phyloP scores from a whole-genome alignment of 345 rosid species.

The Garcia nutans region DNA sequence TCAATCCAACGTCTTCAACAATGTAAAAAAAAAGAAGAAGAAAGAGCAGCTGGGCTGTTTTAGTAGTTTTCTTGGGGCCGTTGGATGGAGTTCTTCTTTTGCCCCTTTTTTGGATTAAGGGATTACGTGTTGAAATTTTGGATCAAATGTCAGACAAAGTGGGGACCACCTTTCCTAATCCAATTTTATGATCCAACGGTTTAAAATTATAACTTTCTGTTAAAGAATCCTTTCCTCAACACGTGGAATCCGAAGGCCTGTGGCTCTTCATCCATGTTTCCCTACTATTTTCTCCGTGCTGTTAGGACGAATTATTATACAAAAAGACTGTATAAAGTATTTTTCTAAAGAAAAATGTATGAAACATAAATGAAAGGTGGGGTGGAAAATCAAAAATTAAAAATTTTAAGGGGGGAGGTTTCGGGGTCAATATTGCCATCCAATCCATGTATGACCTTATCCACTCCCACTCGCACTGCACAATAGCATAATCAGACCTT shows the following conservation, averaged over 20 bases:
- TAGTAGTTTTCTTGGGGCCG: slow-evolving; percentile 25
- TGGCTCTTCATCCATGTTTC: slow-evolving; percentile 20
- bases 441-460: too few relatives aligned
- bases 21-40: too few relatives aligned
- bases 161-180: slow-evolving; percentile 33
- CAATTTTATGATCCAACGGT: slow-evolving; percentile 29
- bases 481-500: too few relatives aligned
- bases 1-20: slow-evolving; percentile 12
- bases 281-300: slow-evolving; percentile 8
- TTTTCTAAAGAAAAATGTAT: too few relatives aligned
- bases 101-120: slow-evolving; percentile 8
- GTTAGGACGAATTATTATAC: not conserved
- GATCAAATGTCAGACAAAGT: slow-evolving; percentile 14
- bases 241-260: slow-evolving; percentile 21
- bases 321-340: too few relatives aligned
- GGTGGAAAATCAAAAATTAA: too few relatives aligned
- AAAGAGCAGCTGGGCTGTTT: slow-evolving; percentile 15
- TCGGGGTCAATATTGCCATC: too few relatives aligned
- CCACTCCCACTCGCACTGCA: too few relatives aligned
- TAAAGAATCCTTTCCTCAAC: not conserved
- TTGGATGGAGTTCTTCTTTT: slow-evolving; percentile 20
- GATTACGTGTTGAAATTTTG: slow-evolving; percentile 27
- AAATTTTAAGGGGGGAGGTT: too few relatives aligned
- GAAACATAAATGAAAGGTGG: too few relatives aligned
- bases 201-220: not conserved